Conservation (phyloP, 2,329 filamentous ascomycete species). For the Fusarium sp. region DNA sequence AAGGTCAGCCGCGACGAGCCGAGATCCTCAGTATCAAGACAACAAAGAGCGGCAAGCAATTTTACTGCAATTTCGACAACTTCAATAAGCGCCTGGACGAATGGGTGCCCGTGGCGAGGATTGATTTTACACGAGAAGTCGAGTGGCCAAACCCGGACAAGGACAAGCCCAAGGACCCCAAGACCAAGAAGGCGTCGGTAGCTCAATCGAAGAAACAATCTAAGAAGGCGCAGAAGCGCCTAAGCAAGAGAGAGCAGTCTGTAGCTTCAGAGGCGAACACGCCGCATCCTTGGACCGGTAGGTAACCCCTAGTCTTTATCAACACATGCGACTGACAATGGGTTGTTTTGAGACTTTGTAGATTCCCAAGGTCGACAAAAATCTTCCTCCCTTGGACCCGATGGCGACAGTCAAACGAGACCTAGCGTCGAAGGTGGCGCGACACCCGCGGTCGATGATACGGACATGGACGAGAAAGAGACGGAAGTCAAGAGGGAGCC, state of each 20-base stretch:
- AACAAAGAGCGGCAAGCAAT: slow-evolving; percentile 87
- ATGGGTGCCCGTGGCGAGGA: slow-evolving; percentile 86
- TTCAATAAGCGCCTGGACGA: slow-evolving; percentile 92
- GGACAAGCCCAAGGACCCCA: slow-evolving; percentile 78
- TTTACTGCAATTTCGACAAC: slow-evolving; percentile 97
- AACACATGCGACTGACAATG: not conserved
- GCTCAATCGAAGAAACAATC: slow-evolving; percentile 67
- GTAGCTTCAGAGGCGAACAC: slow-evolving; percentile 65
- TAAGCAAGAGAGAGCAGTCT: slow-evolving; percentile 67
- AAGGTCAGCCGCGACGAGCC: slow-evolving; percentile 88
- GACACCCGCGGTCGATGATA: slow-evolving; percentile 62
- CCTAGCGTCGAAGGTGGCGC: slow-evolving; percentile 57
- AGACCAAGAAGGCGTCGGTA: slow-evolving; percentile 77
- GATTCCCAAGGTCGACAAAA: slow-evolving; percentile 61
- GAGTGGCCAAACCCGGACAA: slow-evolving; percentile 97
- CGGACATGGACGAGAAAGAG: slow-evolving; percentile 66
- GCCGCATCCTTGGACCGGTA: slow-evolving; percentile 63
- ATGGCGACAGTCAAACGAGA: slow-evolving; percentile 59
- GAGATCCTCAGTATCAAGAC: slow-evolving; percentile 96
- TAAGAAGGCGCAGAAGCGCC: slow-evolving; percentile 70
- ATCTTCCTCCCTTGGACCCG: slow-evolving; percentile 55
- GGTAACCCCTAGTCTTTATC: not conserved
- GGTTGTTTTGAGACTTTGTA: slow-evolving; percentile 54
- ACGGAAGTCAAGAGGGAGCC: slow-evolving; percentile 60
- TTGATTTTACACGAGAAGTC: slow-evolving; percentile 90